A percentile compares a stretch with the other conserved stretches of the same genome.
Conservation (phyloP, 2,329 filamentous ascomycete genomes). For the Colletotrichum sp. region DNA sequence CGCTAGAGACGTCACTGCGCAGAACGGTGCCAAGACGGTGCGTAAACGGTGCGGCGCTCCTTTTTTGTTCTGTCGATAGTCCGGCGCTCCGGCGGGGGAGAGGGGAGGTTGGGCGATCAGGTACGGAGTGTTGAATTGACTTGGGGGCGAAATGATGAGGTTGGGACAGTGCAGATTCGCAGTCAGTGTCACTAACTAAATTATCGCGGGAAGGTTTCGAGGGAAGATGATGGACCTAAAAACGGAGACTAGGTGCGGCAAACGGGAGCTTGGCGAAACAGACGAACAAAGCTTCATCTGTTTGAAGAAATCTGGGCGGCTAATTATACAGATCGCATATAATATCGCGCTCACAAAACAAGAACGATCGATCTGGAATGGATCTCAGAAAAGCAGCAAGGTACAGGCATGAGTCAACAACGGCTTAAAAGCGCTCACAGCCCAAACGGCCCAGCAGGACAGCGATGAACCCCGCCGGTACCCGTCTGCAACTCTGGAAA, state of each 20-base stretch:
- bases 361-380: neutral
- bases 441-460: neutral
- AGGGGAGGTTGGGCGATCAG: neutral
- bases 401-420: neutral
- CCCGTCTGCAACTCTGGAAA: neutral
- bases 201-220: neutral
- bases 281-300: neutral
- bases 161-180: neutral
- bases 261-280: neutral
- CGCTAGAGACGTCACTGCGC: slow-evolving; percentile 12
- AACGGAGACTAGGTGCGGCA: neutral
- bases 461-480: neutral
- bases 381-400: neutral
- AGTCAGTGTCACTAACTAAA: neutral
- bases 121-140: neutral
- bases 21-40: neutral
- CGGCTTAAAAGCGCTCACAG: neutral
- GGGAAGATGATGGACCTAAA: neutral
- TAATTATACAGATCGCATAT: neutral
- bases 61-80: neutral
- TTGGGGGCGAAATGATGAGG: neutral
- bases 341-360: neutral
- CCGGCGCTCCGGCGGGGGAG: neutral
- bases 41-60: neutral
- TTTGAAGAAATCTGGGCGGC: neutral